These are phyloP conservation scores for Circinella umbellata DNA, from an alignment of 371 early-diverging fungal genomes.

Conservation along the genomic window DNA sequence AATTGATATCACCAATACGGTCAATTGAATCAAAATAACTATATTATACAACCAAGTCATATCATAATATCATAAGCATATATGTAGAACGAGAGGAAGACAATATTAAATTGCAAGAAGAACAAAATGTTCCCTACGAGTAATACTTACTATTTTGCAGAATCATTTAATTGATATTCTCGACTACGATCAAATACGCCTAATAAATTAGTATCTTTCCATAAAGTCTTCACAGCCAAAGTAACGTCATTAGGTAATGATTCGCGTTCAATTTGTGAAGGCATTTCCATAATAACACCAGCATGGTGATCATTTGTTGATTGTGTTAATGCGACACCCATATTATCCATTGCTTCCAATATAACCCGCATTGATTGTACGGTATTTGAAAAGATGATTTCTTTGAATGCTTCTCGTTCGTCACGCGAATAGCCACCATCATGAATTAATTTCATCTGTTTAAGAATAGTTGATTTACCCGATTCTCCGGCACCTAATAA, in stretches of 20 bases:
- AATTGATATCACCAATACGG: constrained; percentile 80
- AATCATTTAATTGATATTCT: constrained; percentile 95
- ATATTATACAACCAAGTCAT: not conserved
- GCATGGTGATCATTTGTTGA: constrained; percentile 65
- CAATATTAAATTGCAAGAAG: not conserved
- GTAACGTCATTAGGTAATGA: constrained; percentile 78
- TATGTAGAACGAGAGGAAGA: not conserved
- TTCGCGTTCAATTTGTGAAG: constrained; percentile 84
- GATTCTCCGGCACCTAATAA: constrained; percentile 94
- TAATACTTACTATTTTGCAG: constrained; percentile 81
- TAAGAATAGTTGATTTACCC: constrained; percentile 96
- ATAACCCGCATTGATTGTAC: constrained; percentile 94
- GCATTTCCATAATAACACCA: constrained; percentile 77
- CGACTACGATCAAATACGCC: constrained; percentile 84
- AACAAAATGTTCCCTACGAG: too few relatives aligned
- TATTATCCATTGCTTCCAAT: constrained; percentile 88
- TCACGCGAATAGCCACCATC: constrained; percentile 88
- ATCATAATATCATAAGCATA: too few relatives aligned
- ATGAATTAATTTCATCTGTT: constrained; percentile 98
- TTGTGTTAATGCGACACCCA: constrained; percentile 73
- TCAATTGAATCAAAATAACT: constrained; percentile 93
- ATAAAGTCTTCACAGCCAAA: constrained; percentile 77
- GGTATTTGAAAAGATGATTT: constrained; percentile 93
- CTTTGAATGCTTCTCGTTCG: constrained; percentile 90
- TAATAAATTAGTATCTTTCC: constrained; percentile 84